Base-by-base conservation (phyloP, 768 basidiomycete genomes). In the Gloeophyllum trabeum region DNA sequence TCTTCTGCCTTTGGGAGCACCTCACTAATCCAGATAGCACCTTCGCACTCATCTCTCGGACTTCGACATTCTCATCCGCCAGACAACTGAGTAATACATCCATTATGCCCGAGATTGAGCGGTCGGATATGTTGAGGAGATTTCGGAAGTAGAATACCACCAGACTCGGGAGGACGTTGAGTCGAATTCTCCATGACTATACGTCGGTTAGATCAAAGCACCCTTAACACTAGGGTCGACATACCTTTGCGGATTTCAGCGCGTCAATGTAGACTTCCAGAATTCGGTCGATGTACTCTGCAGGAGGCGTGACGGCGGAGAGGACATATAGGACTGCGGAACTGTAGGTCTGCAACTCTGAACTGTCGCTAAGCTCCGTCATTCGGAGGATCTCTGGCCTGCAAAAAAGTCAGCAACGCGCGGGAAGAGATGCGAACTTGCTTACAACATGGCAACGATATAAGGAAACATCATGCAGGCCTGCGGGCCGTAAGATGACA, bases 141-240 rank as follows among this genome's bases (percentile, higher is more conserved):
- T 93, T 91, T 37, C 90, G 76, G 60, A 91, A 93, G 67, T 90
- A 93, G 61, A 93, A 88, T 25, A 91, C 80, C 23, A 88, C 81
- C 46, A 96, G 62, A 22, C 85, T 79, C n/a, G 91, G 91, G 44
- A 94, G 64, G 18, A 85, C 81, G 60, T 91, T 83, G 25, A 90
- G 67, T 3, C 89, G 80, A 52, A 92, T 89, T 42, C 87, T 75
- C 91, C 91, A 96, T 5, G 87, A 90, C 88, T 91, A 32, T 10
- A 32, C 16, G 28, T 16, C 28, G 35, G 18, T 16, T 16, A 47
- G 12, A 28, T 32, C 46, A 43, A 46, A 43, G 18, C 43, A 39
- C 21, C n/a, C n/a, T n/a, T n/a, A n/a, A n/a, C n/a, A n/a, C n/a
- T n/a, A n/a, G n/a, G n/a, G n/a, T n/a, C 46, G 16, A 46, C 73